Base-by-base conservation (phyloP, 768 basidiomycete species). In the Mrakia frigida region DNA sequence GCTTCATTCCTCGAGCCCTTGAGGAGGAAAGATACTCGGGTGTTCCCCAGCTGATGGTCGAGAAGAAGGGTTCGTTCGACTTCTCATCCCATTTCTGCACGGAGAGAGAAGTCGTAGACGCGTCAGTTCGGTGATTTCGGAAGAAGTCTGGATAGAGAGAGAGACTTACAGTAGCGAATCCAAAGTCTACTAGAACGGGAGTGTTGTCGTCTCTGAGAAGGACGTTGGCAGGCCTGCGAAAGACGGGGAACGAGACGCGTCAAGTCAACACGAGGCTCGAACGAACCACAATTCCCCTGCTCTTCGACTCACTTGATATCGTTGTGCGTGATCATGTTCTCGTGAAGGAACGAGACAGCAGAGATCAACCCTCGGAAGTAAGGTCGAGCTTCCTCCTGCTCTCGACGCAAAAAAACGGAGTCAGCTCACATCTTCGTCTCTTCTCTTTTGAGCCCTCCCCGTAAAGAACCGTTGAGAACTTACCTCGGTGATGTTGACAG, bases 11-110 rank as follows among this genome's bases (percentile, higher is more conserved):
- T 50, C 90, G 88, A 1, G 96, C 94, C 6, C 97, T 89, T 83
- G 95, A 92, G 0, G 96, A 95, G 10, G 92, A 91, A 10, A 98
- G 89, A 83, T 98, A 98, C 90, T 96, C 94, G 37, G 94, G 94
- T 5, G 95, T 98, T 7, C 94, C 96, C 84, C 83, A 85, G 33
- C 63, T 70, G 46, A 84, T 81, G 63, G 74, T 80, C 39, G 78
- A 82, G 28, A 81, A 59, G 78, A 83, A 84, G 18, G 77, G 78
- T 16, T 78, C 78, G n/a, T n/a, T n/a, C 43, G 28, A 14, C 9
- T 23, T 33, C 28, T 10, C 5, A 39, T 69, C 53, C 65, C 59
- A 70, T 53, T 53, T 63, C 67, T 69, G 69, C 4, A 37, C n/a
- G 41, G 23, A 6, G 23, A n/a, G 21, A 25, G 41, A 59, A 37